phyloP scores from a whole-genome alignment of 495 filamentous ascomycete species.

The Parachaetomium inaequale region DNA sequence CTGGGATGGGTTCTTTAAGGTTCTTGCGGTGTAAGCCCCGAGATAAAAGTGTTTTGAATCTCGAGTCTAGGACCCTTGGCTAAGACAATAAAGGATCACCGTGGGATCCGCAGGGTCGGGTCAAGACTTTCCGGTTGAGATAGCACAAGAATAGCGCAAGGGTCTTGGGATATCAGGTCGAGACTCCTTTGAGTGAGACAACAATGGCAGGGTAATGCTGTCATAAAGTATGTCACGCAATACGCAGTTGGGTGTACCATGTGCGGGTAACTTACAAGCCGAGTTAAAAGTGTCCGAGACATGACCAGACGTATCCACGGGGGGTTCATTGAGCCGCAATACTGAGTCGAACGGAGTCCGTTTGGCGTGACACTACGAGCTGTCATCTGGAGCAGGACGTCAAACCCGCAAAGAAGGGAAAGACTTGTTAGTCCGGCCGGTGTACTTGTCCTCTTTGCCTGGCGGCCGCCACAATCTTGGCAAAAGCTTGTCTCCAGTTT shows the following conservation, averaged over 20 bases:
- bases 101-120: neutral
- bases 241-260: neutral
- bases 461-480: constrained; percentile 22
- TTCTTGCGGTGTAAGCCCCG: neutral
- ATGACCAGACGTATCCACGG: neutral
- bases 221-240: neutral
- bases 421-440: neutral
- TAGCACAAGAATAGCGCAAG: neutral
- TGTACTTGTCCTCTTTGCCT: neutral
- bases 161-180: neutral
- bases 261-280: neutral
- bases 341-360: neutral
- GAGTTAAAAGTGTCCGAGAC: neutral
- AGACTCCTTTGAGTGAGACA: neutral
- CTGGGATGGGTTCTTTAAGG: neutral
- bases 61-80: neutral
- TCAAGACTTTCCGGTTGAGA: neutral
- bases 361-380: neutral
- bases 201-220: neutral
- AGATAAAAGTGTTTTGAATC: neutral
- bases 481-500: constrained; percentile 26
- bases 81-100: neutral
- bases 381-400: neutral
- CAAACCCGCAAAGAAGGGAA: neutral
- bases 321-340: neutral